Evolutionary conservation across 1,284 basidiomycete genomes (phyloP), one percentile per base, ranked within the genome.

Genomic region (Trametes polyzona): DNA sequence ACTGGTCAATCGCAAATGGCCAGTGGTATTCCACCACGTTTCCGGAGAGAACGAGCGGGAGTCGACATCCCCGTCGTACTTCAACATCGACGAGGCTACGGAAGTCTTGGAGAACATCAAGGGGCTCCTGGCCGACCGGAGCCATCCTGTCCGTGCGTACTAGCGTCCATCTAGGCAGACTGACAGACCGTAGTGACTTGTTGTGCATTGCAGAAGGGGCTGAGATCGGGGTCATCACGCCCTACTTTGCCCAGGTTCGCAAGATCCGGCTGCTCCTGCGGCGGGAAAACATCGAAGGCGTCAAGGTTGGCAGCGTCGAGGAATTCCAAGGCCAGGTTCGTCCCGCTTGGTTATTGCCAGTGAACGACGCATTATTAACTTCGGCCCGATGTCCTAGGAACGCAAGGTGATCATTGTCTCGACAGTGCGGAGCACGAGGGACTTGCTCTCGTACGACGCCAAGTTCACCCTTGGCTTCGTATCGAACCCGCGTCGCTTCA

Each of bases 301-400:
- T 83, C 27, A 83, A 79, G 62, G 79, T 86, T 35, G 84, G 82
- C 7, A 81, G 79, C 26, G 83, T 85, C 0, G 84, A 86, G 61
- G 83, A 84, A 55, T 86, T 83, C 68, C 84, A 86, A 68, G 84
- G 84, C 24, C 82, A 85, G 70, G 83, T 83, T 24, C 24, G 77
- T 63, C 16, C 16, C 29, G 24, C 35, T 23, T 27, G 9, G 30
- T 16, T 33, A n/a, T n/a, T n/a, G 16, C 2, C 43, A n/a, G 33
- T 35, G 26, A 30, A 23, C 29, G 23, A 47, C 19, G n/a, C n/a
- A n/a, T n/a, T 32, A 9, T 29, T 30, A 17, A 47, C 27, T 58
- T 35, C 21, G 21, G 42, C 0, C 19, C 35, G 1, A 12, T 21
- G 16, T 24, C 24, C 2, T 35, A 74, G 78, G 79, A 82, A 63